Conservation (phyloP, 2,329 filamentous ascomycete species). For the Byssothecium circinans region DNA sequence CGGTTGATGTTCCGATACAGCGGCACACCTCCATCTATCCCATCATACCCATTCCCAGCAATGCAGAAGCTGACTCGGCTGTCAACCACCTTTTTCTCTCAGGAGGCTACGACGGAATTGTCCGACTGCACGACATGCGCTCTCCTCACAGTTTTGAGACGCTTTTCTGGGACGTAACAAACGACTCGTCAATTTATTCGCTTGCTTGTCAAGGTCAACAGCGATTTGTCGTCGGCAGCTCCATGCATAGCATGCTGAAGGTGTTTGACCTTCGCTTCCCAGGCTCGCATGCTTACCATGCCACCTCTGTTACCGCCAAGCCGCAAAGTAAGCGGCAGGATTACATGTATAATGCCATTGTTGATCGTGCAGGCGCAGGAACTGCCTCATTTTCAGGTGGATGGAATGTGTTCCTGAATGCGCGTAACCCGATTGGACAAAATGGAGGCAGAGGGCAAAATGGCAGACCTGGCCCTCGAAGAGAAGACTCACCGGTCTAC, state of each 20-base stretch:
- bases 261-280: constrained; percentile 63
- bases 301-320: constrained; percentile 24
- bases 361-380: constrained; percentile 6
- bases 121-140: constrained; percentile 63
- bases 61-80: constrained; percentile 31
- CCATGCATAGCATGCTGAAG: constrained; percentile 61
- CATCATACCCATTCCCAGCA: constrained; percentile 45
- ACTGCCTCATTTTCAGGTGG: constrained; percentile 23
- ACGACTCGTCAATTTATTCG: constrained; percentile 61
- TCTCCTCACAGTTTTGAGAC: constrained; percentile 51
- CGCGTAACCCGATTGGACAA: constrained; percentile 26
- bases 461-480: background rate
- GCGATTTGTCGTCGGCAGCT: constrained; percentile 59
- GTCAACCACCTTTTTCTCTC: constrained; percentile 59
- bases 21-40: constrained; percentile 48
- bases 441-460: constrained; percentile 17
- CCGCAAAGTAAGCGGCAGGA: constrained; percentile 8
- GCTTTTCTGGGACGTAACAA: constrained; percentile 58
- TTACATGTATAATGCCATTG: constrained; percentile 18
- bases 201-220: constrained; percentile 60
- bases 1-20: constrained; percentile 25
- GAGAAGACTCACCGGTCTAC: constrained; percentile 49
- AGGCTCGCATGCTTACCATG: constrained; percentile 43
- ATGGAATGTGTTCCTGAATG: constrained; percentile 53
- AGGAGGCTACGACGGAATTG: constrained; percentile 61